Base-by-base conservation (phyloP, 306 rosid genomes). In the Lathyrus oleraceus region DNA sequence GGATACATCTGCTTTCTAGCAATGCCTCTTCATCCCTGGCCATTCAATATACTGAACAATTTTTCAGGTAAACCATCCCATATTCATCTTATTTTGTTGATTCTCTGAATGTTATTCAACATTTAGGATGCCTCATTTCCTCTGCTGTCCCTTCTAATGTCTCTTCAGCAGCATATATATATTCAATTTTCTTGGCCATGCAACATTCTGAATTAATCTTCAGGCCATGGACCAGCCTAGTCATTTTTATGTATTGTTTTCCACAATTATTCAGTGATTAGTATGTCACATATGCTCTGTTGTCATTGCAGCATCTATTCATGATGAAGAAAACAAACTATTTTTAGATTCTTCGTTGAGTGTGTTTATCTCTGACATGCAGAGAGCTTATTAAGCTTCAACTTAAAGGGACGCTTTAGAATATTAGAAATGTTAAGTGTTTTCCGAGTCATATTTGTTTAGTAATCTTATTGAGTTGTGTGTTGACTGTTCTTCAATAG, bases 141-240 rank as follows among this genome's bases (percentile, higher is more conserved):
- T 60, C 43, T 10, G 45, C 16, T 32, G 0, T 15, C 61, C 38
- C 15, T 25, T 25, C 10, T 27, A 56, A 12, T 25, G 15, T 28
- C 35, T 23, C 36, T 56, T 56, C 61, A 25, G 61, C 10, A 13
- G 16, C 28, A 27, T 4, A 23, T 3, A 25, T 5, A 17, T 38
- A 17, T 17, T 10, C 49, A 48, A 61, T 39, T 19, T 61, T 39
- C 67, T 72, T 48, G 69, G 54, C 77, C 63, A 72, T 23, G 28
- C 32, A 16, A 51, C 62, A 72, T 62, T 49, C 8, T 25, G 19
- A 61, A 56, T 36, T 45, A 23, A 28, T 48, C 70, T 48, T 72
- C 69, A 6, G 52, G 47, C 62, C 36, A 45, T 21, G 52, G 35
- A 48, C 61, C 51, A 61, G 20, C 28, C 53, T 16, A 61, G 25